These are phyloP conservation scores for Verticillium nubilum DNA, from an alignment of 2,329 filamentous ascomycete species.

Conservation along the genomic window DNA sequence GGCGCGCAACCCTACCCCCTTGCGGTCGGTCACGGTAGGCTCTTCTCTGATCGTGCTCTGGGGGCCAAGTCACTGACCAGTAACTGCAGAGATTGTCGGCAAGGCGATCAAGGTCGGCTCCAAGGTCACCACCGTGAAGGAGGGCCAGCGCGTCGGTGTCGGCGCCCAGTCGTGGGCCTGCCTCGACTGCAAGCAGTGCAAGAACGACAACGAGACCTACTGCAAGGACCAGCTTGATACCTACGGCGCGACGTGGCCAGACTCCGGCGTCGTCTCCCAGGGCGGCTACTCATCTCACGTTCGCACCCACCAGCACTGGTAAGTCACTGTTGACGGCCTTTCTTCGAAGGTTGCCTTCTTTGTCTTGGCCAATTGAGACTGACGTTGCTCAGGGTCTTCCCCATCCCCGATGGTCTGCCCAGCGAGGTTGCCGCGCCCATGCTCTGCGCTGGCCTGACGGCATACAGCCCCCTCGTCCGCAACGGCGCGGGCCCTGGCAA, in stretches of 20 bases:
- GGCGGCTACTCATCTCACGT: constrained; percentile 51
- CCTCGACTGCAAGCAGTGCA: constrained; percentile 32
- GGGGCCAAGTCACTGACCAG: neutral
- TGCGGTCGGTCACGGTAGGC: constrained; percentile 47
- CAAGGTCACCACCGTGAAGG: constrained; percentile 37
- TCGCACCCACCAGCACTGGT: constrained; percentile 71
- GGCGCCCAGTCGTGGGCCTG: constrained; percentile 50
- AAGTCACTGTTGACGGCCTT: constrained; percentile 7
- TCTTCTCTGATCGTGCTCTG: neutral
- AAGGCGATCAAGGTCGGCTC: constrained; percentile 34
- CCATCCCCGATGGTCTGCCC: constrained; percentile 68
- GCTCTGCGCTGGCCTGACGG: constrained; percentile 80
- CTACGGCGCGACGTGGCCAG: constrained; percentile 44
- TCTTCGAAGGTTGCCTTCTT: neutral
- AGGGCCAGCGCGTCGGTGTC: constrained; percentile 54
- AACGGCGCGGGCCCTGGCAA: constrained; percentile 72
- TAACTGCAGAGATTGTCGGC: constrained; percentile 36
- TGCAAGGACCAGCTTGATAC: constrained; percentile 34
- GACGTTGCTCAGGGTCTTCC: constrained; percentile 34
- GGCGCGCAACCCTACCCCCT: constrained; percentile 45
- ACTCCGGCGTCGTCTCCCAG: constrained; percentile 49
- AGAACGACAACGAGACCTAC: constrained; percentile 34
- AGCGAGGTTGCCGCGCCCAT: constrained; percentile 65
- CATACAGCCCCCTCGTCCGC: constrained; percentile 71
- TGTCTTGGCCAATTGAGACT: neutral